These are phyloP conservation scores for Lentinula lateritia DNA, from an alignment of 768 basidiomycete genomes.

Conservation along the genomic window DNA sequence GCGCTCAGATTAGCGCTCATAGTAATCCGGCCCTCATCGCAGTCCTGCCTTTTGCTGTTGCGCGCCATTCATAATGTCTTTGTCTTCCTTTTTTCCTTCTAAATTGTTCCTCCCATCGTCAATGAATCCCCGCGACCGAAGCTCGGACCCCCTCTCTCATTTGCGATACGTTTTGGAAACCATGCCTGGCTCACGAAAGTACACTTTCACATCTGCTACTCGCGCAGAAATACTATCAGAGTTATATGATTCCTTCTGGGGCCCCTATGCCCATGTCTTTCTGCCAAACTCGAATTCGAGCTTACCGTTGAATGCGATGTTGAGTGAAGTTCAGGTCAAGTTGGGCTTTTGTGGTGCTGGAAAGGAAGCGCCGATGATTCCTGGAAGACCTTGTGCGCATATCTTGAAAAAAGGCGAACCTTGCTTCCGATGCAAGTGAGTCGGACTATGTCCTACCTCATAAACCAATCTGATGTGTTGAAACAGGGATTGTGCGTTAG, in stretches of 20 bases:
- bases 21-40: not conserved
- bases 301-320: slow-evolving; percentile 55
- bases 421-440: slow-evolving; percentile 93
- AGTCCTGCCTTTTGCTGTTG: too few species aligned
- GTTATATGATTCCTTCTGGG: slow-evolving; percentile 81
- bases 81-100: slow-evolving; percentile 34
- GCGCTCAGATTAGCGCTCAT: too few species aligned
- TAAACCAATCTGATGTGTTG: not conserved
- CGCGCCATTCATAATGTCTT: not conserved
- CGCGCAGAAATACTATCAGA: slow-evolving; percentile 79
- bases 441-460: slow-evolving; percentile 1
- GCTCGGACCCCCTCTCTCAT: slow-evolving; percentile 61
- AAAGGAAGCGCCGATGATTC: slow-evolving; percentile 51
- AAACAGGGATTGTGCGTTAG: slow-evolving; percentile 81
- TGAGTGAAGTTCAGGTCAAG: slow-evolving; percentile 66
- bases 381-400: slow-evolving; percentile 76
- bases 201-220: slow-evolving; percentile 66
- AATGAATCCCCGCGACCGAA: slow-evolving; percentile 51
- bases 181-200: slow-evolving; percentile 76
- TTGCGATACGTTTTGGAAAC: slow-evolving; percentile 75
- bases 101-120: slow-evolving; percentile 42
- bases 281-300: slow-evolving; percentile 59
- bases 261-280: slow-evolving; percentile 66
- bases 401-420: slow-evolving; percentile 90
- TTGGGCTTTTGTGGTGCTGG: slow-evolving; percentile 53